Percentiles rank a stretch among this genome's conserved stretches.
Conservation (phyloP, 2,329 filamentous ascomycete genomes). For the Paecilomyces sp. region DNA sequence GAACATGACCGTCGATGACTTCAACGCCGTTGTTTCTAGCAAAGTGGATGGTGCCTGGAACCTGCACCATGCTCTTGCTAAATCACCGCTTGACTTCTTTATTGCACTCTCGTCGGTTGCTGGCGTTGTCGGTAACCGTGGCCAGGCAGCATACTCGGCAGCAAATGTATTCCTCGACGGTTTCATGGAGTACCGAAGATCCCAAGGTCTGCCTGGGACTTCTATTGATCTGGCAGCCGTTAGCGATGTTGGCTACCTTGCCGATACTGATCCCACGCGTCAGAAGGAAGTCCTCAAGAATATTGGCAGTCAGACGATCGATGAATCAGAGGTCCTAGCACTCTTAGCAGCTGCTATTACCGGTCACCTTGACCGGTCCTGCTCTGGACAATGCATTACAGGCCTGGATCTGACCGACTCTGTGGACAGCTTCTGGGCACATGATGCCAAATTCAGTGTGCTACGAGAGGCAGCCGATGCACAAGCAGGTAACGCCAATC, state of each 20-base stretch:
- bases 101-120: slow-evolving; percentile 5
- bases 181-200: slow-evolving; percentile 4
- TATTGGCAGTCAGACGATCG: background rate
- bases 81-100: slow-evolving; percentile 8
- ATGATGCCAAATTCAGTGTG: no score
- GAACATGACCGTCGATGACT: slow-evolving; percentile 9
- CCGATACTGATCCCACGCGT: background rate
- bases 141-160: slow-evolving; percentile 9
- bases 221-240: background rate
- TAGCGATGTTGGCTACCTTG: background rate
- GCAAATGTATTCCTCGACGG: slow-evolving; percentile 6
- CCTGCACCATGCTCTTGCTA: slow-evolving; percentile 5
- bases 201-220: background rate
- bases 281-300: background rate
- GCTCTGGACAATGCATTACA: no score
- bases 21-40: background rate
- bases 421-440: no score
- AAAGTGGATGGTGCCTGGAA: slow-evolving; percentile 6
- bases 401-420: no score
- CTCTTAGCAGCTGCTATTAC: no score
- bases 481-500: no score
- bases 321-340: background rate
- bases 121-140: slow-evolving; percentile 6
- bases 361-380: no score
- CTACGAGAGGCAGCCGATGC: no score